Conservation (phyloP, 2,329 filamentous ascomycete species). For the Cladosporium sp. region DNA sequence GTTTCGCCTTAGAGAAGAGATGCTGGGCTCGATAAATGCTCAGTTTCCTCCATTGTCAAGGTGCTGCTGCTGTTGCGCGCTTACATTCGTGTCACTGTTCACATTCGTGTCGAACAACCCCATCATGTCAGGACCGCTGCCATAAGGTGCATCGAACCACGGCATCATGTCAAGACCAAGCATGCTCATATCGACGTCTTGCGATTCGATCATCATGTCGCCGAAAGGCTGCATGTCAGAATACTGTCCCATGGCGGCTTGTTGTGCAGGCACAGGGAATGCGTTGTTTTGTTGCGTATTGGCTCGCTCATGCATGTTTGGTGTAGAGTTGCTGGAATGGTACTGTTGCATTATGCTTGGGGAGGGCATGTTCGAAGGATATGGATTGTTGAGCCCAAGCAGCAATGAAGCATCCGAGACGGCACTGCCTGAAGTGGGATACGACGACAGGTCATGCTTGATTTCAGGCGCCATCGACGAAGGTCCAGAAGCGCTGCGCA, state of each 20-base stretch:
- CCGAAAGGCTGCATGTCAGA: constrained; percentile 38
- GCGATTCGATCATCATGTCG: constrained; percentile 72
- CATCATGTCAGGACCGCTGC: constrained; percentile 26
- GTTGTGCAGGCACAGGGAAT: not conserved
- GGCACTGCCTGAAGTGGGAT: constrained; percentile 16
- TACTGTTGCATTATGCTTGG: constrained; percentile 8
- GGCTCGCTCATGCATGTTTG: constrained; percentile 5
- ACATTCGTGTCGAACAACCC: constrained; percentile 28
- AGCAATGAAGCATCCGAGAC: constrained; percentile 34
- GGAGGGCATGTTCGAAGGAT: constrained; percentile 25
- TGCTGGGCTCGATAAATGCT: not conserved
- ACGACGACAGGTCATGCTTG: constrained; percentile 9
- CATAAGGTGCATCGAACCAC: constrained; percentile 61
- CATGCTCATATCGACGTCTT: constrained; percentile 73
- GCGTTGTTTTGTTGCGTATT: constrained; percentile 1
- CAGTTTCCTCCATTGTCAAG: not conserved
- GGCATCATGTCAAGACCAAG: constrained; percentile 71
- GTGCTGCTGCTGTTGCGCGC: constrained; percentile 18
- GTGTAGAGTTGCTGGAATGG: constrained; percentile 13
- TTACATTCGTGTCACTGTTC: constrained; percentile 12
- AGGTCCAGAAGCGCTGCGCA: constrained; percentile 12
- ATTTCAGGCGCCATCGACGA: not conserved
- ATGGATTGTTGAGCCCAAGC: constrained; percentile 54
- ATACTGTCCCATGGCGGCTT: not conserved
- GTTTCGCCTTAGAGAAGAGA: not conserved